Evolutionary conservation across 192 early-diverging fungal genomes (phyloP), one percentile per base, ranked within the genome.

Genomic region (Phycomyces nitens): DNA sequence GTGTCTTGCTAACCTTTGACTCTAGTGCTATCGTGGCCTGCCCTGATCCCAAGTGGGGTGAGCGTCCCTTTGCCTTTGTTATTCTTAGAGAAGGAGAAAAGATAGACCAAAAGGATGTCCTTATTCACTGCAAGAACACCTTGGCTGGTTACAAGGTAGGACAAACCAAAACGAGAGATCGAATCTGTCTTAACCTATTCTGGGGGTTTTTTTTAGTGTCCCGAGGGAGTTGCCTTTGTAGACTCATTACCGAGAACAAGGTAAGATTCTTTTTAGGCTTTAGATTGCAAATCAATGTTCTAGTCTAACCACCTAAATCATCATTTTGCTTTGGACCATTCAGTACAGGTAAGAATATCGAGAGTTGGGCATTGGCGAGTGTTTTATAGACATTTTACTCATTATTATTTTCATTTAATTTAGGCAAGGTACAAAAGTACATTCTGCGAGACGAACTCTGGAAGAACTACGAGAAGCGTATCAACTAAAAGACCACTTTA

Each of bases 41-140:
- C 3, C 85, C 86, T 1, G 77, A 84, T 43, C 69, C 74, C 1
- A 68, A 74, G 26, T 87, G 86, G 84, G 85, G 86, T 16, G 86
- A 88, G 59, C 71, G 77, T 8, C 86, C 86, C 1, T 70, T 75
- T 40, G 84, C 73, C 3, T 86, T 77, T 74, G 71, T 86, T 3
- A 72, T 82, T 5, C 29, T 84, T 11, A 84, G 81, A 24, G 15
- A 62, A 49, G 56, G 61, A n/a, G 66, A 68, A 52, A 29, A 42
- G 9, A 60, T 81, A 26, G 26, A 63, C 9, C 66, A 56, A 0
- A 53, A 59, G 0, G 24, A 68, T 20, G 34, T 84, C 6, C 62
- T 82, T 38, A 41, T 41, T 3, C 78, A 73, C 53, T 81, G 83
- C 39, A 67, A 73, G 47, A 53, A 61, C 5, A 21, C 47, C 9